phyloP scores from a whole-genome alignment of 1,284 basidiomycete species.

The Pascua sp. region DNA sequence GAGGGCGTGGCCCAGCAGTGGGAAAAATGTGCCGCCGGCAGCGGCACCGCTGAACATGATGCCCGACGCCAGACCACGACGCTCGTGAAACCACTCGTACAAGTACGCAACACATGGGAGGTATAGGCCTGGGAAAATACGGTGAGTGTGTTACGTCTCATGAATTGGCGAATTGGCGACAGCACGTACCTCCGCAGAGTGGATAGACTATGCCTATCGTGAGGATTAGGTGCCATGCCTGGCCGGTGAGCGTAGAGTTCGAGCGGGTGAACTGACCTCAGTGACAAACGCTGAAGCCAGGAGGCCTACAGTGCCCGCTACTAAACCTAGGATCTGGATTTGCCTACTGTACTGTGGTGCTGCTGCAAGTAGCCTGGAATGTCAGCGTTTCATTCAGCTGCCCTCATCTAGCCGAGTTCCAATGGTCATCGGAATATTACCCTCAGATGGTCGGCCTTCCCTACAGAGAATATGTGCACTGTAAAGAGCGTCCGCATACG shows the following conservation, averaged over 20 bases:
- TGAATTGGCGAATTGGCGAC: too few species aligned
- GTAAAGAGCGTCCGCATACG: too few species aligned
- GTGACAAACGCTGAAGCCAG: constrained; percentile 4
- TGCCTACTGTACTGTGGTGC: constrained; percentile 1
- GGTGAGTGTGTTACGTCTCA: neutral
- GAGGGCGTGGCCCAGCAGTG: constrained; percentile 38
- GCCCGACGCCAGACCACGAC: constrained; percentile 30
- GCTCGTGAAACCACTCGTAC: constrained; percentile 44
- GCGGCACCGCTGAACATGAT: constrained; percentile 35
- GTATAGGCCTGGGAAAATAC: constrained; percentile 27
- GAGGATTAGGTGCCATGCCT: constrained; percentile 47
- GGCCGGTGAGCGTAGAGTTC: neutral
- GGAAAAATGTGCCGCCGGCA: constrained; percentile 43
- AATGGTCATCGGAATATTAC: too few species aligned
- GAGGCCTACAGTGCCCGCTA: constrained; percentile 1
- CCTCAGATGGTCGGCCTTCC: too few species aligned
- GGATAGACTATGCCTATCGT: constrained; percentile 43
- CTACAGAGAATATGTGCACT: too few species aligned
- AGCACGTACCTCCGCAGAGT: constrained; percentile 30
- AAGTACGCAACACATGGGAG: constrained; percentile 42
- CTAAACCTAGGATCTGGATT: constrained; percentile 10
- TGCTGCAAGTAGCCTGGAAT: too few species aligned
- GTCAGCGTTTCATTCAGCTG: too few species aligned
- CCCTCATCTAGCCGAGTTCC: too few species aligned
- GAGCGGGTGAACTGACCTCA: too few species aligned